These are phyloP conservation scores for Tylopilus subfusipes DNA, from an alignment of 768 basidiomycete species.

Conservation along the genomic window DNA sequence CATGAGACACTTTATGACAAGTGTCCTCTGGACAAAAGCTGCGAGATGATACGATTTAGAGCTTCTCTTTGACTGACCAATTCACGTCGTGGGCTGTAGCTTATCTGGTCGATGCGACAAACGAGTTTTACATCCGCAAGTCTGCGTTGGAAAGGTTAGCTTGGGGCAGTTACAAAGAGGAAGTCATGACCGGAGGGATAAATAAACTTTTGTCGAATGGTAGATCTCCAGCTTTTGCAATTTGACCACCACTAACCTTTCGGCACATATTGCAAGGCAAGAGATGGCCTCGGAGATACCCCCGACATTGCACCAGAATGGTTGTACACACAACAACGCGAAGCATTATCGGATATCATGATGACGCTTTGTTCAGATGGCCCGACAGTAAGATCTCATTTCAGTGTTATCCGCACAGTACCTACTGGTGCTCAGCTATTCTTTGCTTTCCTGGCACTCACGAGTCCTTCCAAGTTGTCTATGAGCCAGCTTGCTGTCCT, in stretches of 20 bases:
- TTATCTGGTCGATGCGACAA: conserved; percentile 16
- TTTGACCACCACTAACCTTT: too few species aligned
- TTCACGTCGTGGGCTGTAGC: too few species aligned
- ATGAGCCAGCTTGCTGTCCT: conserved; percentile 31
- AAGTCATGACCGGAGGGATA: conserved; percentile 23
- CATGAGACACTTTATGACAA: not conserved
- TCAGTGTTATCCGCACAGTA: not conserved
- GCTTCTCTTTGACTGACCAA: not conserved
- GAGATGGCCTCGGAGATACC: conserved; percentile 16
- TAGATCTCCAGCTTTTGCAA: not conserved
- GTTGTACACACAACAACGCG: conserved; percentile 5
- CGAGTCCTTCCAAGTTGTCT: conserved; percentile 25
- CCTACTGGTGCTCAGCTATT: conserved; percentile 19
- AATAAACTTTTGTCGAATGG: conserved; percentile 13
- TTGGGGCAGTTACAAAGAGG: conserved; percentile 10
- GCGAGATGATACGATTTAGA: not conserved
- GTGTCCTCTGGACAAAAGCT: conserved; percentile 23
- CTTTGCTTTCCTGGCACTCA: conserved; percentile 18
- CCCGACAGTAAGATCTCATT: conserved; percentile 13
- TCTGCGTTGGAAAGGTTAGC: conserved; percentile 14
- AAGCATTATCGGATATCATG: conserved; percentile 7
- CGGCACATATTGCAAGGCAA: conserved; percentile 13
- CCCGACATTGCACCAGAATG: conserved; percentile 10
- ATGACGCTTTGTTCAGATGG: conserved; percentile 12
- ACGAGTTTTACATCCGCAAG: conserved; percentile 23